Evolutionary conservation across 768 basidiomycete genomes (phyloP).

Genomic region (Kwoniella sp.): DNA sequence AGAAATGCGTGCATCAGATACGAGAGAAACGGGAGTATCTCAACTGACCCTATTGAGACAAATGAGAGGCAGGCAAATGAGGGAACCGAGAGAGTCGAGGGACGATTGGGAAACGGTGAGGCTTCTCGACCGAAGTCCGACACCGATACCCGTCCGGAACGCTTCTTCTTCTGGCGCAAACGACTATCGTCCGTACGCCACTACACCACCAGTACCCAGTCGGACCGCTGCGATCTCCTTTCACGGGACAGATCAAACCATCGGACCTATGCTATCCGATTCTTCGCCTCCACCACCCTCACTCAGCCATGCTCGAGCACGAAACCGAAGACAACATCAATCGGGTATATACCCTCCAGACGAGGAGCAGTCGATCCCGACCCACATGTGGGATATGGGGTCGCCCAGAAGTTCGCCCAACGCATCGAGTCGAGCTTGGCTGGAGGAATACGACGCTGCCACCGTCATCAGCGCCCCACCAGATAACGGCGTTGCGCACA

Average conservation of each 20-base stretch:
- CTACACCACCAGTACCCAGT: background rate
- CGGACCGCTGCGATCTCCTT: background rate
- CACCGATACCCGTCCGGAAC: background rate
- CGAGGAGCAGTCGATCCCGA: too few relatives aligned
- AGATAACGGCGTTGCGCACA: background rate
- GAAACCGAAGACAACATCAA: background rate
- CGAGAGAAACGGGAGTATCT: too few relatives aligned
- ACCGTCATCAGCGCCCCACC: background rate
- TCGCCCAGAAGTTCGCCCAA: slow-evolving; percentile 7
- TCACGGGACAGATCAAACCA: background rate
- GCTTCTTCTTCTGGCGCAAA: background rate
- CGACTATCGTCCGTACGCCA: background rate
- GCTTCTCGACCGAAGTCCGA: background rate
- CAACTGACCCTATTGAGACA: too few relatives aligned
- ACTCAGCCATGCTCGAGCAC: slow-evolving; percentile 8
- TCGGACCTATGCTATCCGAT: background rate
- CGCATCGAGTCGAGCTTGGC: slow-evolving; percentile 13
- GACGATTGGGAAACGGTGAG: background rate
- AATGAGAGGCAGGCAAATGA: too few relatives aligned
- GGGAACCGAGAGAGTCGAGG: background rate
- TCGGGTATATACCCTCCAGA: too few relatives aligned
- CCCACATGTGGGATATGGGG: too few relatives aligned
- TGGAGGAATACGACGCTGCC: slow-evolving; percentile 13
- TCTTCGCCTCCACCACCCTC: slow-evolving; percentile 13
- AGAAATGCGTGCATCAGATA: too few relatives aligned